Evolutionary conservation across 352 stramenopile species (phyloP), one percentile per base, ranked within the genome.

Genomic region (Pythium angustatum): DNA sequence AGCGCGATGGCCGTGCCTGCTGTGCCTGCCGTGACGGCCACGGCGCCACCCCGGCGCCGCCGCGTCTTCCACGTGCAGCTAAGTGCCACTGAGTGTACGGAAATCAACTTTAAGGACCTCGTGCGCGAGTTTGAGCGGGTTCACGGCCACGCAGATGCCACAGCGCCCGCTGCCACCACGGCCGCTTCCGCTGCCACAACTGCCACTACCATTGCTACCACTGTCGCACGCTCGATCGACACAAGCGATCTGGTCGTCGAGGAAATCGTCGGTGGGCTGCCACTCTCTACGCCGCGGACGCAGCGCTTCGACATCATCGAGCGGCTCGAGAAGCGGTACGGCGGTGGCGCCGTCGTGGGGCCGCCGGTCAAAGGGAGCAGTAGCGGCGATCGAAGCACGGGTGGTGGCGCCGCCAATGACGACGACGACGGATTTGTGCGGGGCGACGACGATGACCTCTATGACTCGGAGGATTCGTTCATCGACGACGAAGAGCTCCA

Each of bases 391-490:
- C 36, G 36, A 17, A 10, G 36, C 7, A 7, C 11, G 36, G 6
- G n/a, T 43, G 40, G 26, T 27, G 57, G 48, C 34, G 62, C 58
- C 41, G 67, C 58, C 3, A 68, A 72, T 6, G 55, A 57, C 9
- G 63, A 47, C 3, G 68, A 47, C 11, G 49, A 70, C 12, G 47
- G 63, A 28, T 75, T 76, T 14, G 58, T 78, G 3, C 75, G 86
- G 30, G 72, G 75, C 22, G 87, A 93, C 41, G 82, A 93, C 63
- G 87, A 95, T 62, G 85, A 95, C 58, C 71, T 94, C 63, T 95
- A 95, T 69, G 87, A 95, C 72, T 91, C 83, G 65, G 87, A 95
- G 58, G 87, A 95, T 68, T 93, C 87, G 59, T 95, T 95, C 53
- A 95, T 95, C 51, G 87, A 95, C 56, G 87, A 95, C 61, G 49